Conservation (phyloP, 345 rosid species). For the Salix udensis region DNA sequence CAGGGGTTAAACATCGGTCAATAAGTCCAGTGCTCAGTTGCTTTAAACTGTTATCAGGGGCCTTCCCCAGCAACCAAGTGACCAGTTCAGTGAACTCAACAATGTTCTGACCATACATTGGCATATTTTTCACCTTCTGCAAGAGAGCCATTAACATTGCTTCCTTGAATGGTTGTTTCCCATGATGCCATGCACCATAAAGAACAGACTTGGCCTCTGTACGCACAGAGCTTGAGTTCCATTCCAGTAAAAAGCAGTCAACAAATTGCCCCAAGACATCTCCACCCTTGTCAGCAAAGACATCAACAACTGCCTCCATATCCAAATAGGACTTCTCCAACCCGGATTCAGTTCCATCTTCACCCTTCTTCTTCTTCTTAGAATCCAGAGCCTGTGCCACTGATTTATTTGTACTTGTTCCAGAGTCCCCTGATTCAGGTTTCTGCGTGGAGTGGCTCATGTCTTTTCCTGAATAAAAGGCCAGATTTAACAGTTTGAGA, state of each 20-base stretch:
- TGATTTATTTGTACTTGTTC: constrained; percentile 55
- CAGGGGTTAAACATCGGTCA: constrained; percentile 74
- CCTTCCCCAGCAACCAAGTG: constrained; percentile 72
- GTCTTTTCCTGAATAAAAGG: constrained; percentile 91
- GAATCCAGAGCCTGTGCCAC: constrained; percentile 63
- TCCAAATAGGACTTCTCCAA: constrained; percentile 79
- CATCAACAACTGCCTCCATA: constrained; percentile 80
- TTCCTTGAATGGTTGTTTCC: constrained; percentile 75
- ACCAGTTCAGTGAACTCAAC: constrained; percentile 89
- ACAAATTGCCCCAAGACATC: constrained; percentile 83
- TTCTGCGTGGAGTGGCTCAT: constrained; percentile 54
- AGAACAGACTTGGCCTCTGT: constrained; percentile 82
- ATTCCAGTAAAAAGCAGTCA: constrained; percentile 84
- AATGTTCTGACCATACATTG: constrained; percentile 94
- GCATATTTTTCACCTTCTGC: constrained; percentile 65
- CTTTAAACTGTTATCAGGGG: constrained; percentile 71
- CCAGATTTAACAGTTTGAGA: constrained; percentile 79
- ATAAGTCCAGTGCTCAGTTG: constrained; percentile 61
- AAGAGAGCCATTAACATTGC: constrained; percentile 57
- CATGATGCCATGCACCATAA: constrained; percentile 96
- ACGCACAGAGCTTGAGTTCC: constrained; percentile 97
- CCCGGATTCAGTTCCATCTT: constrained; percentile 76
- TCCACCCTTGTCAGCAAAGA: constrained; percentile 65
- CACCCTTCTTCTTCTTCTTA: constrained; percentile 91
- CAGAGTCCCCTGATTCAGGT: constrained; percentile 63